These are phyloP conservation scores for Escallonia rubra DNA, from an alignment of 129 eudicot species.

Conservation along the genomic window DNA sequence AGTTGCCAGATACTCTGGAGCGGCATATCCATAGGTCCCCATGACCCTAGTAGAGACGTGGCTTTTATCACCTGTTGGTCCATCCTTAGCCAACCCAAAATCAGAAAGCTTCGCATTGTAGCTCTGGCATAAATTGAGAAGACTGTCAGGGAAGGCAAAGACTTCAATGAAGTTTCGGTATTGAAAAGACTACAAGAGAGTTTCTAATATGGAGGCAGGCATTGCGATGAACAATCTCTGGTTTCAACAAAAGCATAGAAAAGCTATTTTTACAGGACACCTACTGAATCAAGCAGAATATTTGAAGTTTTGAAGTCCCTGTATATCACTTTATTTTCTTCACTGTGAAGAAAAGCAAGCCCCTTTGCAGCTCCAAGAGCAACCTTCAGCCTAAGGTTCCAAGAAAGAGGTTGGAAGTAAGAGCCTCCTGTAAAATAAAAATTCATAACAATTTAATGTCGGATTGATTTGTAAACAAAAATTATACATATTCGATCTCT, in stretches of 20 bases:
- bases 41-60: constrained; percentile 82
- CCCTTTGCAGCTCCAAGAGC: constrained; percentile 94
- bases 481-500: no score
- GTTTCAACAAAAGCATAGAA: no score
- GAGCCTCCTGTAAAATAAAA: constrained; percentile 64
- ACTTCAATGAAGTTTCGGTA: not conserved
- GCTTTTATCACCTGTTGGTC: constrained; percentile 78
- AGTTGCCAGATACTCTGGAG: constrained; percentile 88
- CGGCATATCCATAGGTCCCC: constrained; percentile 95
- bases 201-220: no score
- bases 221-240: no score
- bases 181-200: no score
- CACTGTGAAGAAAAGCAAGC: constrained; percentile 83
- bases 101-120: constrained; percentile 88
- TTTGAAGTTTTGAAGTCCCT: constrained; percentile 94
- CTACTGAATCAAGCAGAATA: constrained; percentile 82
- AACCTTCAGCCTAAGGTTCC: constrained; percentile 86
- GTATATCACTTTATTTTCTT: constrained; percentile 78
- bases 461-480: no score
- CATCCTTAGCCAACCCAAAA: constrained; percentile 93
- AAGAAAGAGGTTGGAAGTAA: constrained; percentile 83
- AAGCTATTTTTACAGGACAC: not conserved
- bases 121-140: constrained; percentile 30
- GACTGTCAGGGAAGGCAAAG: not conserved
- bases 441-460: no score